Conservation (phyloP, 352 stramenopile genomes). For the Phytophthora tentaculata region DNA sequence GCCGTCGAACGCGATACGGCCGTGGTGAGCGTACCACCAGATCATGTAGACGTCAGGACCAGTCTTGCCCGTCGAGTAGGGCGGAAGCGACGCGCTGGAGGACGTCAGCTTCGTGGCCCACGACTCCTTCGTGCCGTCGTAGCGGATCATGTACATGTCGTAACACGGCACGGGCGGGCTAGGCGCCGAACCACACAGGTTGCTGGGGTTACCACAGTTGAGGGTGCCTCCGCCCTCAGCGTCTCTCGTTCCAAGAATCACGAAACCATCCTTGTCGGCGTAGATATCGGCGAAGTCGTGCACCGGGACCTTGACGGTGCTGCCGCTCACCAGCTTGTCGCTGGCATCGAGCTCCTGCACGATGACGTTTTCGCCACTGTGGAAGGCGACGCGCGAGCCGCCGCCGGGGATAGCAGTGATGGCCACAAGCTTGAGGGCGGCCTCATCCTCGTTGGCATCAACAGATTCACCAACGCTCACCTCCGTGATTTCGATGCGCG, state of each 20-base stretch:
- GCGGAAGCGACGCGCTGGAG: slow-evolving; percentile 54
- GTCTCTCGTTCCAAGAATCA: slow-evolving; percentile 56
- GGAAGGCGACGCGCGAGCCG: slow-evolving; percentile 35
- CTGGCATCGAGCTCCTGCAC: slow-evolving; percentile 54
- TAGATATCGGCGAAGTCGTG: slow-evolving; percentile 67
- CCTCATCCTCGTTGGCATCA: slow-evolving; percentile 59
- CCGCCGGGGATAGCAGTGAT: slow-evolving; percentile 46
- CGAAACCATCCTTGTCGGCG: slow-evolving; percentile 60
- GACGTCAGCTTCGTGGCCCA: slow-evolving; percentile 67
- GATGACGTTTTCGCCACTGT: slow-evolving; percentile 55
- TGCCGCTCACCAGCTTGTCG: slow-evolving; percentile 52
- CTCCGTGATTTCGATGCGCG: slow-evolving; percentile 46
- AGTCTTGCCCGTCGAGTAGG: slow-evolving; percentile 56
- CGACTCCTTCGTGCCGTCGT: slow-evolving; percentile 52
- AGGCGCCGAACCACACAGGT: slow-evolving; percentile 51
- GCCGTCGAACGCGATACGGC: slow-evolving; percentile 61
- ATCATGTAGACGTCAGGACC: slow-evolving; percentile 67
- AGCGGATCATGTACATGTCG: slow-evolving; percentile 68
- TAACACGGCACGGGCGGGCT: slow-evolving; percentile 53
- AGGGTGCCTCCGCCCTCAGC: slow-evolving; percentile 59
- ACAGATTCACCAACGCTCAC: slow-evolving; percentile 46
- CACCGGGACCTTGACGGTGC: slow-evolving; percentile 41
- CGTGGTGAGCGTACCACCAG: slow-evolving; percentile 76
- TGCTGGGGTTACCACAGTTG: slow-evolving; percentile 63
- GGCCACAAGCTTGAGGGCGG: slow-evolving; percentile 51